Conservation (phyloP, 2,329 filamentous ascomycete genomes). For the Penicillium fuscoglaucum region DNA sequence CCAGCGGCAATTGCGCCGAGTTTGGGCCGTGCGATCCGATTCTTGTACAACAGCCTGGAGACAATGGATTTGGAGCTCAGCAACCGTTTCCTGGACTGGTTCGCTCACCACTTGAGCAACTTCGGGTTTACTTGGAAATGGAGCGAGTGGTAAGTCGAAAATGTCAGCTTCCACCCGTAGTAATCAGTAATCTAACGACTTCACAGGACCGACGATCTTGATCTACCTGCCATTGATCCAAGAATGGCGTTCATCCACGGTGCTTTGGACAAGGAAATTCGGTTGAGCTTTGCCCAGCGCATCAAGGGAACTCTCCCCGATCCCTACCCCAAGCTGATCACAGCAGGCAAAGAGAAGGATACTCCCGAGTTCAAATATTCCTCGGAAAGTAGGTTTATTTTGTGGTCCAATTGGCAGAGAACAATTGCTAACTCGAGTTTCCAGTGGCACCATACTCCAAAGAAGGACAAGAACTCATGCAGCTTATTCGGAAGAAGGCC, state of each 20-base stretch:
- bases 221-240: constrained; percentile 73
- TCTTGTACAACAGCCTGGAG: constrained; percentile 78
- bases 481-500: constrained; percentile 79
- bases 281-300: constrained; percentile 90
- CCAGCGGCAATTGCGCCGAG: constrained; percentile 95
- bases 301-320: constrained; percentile 91
- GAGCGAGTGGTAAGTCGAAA: constrained; percentile 74
- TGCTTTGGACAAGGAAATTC: constrained; percentile 92
- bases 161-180: not conserved
- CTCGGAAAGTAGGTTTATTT: constrained; percentile 61
- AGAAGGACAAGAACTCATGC: constrained; percentile 79
- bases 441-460: constrained; percentile 75
- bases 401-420: not conserved
- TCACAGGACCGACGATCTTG: constrained; percentile 72
- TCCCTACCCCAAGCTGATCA: constrained; percentile 76
- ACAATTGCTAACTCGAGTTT: constrained; percentile 16
- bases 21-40: constrained; percentile 87
- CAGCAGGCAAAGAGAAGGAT: constrained; percentile 87
- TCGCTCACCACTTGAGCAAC: constrained; percentile 95
- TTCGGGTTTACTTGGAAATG: constrained; percentile 99
- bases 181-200: constrained; percentile 18
- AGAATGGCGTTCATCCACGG: constrained; percentile 92
- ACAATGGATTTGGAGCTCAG: constrained; percentile 82
- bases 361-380: constrained; percentile 94
- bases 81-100: constrained; percentile 94